Conservation (phyloP, 495 filamentous ascomycete genomes). For the Tetracladium setigerum region DNA sequence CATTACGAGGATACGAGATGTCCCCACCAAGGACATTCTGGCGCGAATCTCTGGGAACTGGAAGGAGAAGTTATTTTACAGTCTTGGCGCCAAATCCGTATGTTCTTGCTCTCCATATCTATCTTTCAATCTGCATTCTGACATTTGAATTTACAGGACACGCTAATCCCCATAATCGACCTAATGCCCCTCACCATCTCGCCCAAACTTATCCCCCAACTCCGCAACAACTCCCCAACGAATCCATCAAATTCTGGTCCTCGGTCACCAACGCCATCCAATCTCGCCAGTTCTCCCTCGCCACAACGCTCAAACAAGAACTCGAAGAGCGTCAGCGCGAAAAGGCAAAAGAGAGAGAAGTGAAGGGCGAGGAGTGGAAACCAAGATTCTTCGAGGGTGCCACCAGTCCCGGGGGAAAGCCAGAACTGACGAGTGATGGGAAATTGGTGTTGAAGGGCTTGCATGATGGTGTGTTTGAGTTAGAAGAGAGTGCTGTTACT, state of each 20-base stretch:
- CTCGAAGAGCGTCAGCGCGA: conserved; percentile 85
- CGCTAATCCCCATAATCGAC: conserved; percentile 72
- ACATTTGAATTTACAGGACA: conserved; percentile 39
- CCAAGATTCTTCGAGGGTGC: conserved; percentile 85
- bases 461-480: conserved; percentile 50
- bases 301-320: conserved; percentile 81
- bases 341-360: conserved; percentile 71
- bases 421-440: conserved; percentile 73
- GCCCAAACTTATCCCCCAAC: conserved; percentile 71
- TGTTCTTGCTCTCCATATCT: conserved; percentile 15
- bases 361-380: conserved; percentile 58
- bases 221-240: conserved; percentile 75
- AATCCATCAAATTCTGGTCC: conserved; percentile 84
- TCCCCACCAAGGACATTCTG: conserved; percentile 73
- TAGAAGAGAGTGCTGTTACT: conserved; percentile 38
- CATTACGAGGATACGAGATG: conserved; percentile 70
- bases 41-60: conserved; percentile 80
- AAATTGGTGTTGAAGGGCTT: conserved; percentile 59
- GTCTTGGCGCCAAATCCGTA: conserved; percentile 45
- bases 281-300: conserved; percentile 72
- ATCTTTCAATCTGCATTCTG: neutral
- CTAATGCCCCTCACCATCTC: conserved; percentile 70
- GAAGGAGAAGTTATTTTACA: conserved; percentile 52
- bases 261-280: conserved; percentile 82
- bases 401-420: conserved; percentile 66